A percentile compares a stretch with the other conserved stretches of the same genome.
Conservation (phyloP, 2,329 filamentous ascomycete genomes). For the Penicillium sp. region DNA sequence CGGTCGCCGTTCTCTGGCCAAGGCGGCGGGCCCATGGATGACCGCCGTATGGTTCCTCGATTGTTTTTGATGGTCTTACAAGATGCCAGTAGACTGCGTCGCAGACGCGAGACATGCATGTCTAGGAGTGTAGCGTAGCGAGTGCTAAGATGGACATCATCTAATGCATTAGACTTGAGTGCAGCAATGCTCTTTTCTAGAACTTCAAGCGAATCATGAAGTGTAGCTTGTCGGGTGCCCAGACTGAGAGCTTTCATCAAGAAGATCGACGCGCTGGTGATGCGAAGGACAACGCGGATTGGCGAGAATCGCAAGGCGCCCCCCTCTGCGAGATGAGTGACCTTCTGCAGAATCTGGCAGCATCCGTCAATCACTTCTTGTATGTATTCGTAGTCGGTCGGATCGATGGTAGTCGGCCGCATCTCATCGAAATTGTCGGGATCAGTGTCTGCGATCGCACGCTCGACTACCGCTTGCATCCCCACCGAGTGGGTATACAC, state of each 20-base stretch:
- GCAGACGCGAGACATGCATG: constrained; percentile 41
- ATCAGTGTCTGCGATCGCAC: constrained; percentile 40
- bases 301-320: constrained; percentile 49
- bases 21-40: constrained; percentile 29
- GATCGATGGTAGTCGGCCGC: constrained; percentile 43
- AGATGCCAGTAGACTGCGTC: constrained; percentile 36
- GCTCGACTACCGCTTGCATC: constrained; percentile 54
- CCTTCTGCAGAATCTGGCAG: constrained; percentile 49
- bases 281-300: constrained; percentile 50
- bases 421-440: constrained; percentile 33
- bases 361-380: constrained; percentile 53
- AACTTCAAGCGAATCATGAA: constrained; percentile 47
- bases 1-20: constrained; percentile 24
- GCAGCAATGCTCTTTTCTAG: constrained; percentile 48
- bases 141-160: constrained; percentile 50
- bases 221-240: constrained; percentile 47
- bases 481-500: constrained; percentile 46
- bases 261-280: constrained; percentile 53
- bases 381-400: constrained; percentile 52
- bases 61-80: constrained; percentile 28
- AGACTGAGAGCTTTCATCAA: constrained; percentile 50
- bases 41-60: constrained; percentile 23
- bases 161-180: constrained; percentile 46
- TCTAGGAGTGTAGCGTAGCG: constrained; percentile 50
- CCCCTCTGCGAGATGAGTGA: constrained; percentile 46